Evolutionary conservation across 495 filamentous ascomycete genomes (phyloP).

Genomic region (Parathielavia hyrcaniae): DNA sequence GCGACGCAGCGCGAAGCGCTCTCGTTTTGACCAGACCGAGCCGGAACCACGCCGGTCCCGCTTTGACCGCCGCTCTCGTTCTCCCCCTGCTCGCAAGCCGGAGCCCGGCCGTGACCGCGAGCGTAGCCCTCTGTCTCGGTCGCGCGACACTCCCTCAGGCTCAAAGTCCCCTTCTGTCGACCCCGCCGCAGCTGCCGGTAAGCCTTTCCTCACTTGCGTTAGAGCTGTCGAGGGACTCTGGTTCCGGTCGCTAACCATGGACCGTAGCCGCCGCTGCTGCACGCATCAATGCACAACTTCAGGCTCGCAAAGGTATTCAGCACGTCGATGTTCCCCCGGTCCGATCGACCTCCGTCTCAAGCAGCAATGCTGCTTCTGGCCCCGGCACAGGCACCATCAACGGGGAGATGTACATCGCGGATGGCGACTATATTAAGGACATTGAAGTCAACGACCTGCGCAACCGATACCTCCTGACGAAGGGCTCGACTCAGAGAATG

Average conservation of each 20-base stretch:
- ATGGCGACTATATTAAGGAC: constrained; percentile 95
- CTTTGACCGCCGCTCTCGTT: constrained; percentile 83
- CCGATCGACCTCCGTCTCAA: constrained; percentile 41
- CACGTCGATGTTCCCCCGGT: constrained; percentile 92
- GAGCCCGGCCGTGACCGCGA: constrained; percentile 66
- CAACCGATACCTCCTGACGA: constrained; percentile 95
- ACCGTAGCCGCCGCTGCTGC: constrained; percentile 78
- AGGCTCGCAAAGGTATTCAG: constrained; percentile 88
- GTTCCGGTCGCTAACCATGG: constrained; percentile 21
- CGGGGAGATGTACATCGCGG: constrained; percentile 84
- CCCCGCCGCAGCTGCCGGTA: constrained; percentile 84
- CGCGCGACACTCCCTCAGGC: constrained; percentile 47
- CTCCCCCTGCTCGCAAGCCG: constrained; percentile 56
- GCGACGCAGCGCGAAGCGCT: constrained; percentile 68
- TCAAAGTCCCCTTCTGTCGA: constrained; percentile 48
- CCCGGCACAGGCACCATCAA: constrained; percentile 50
- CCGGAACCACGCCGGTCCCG: constrained; percentile 69
- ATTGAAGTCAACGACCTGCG: constrained; percentile 97
- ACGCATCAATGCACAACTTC: constrained; percentile 85
- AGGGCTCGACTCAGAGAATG: constrained; percentile 97
- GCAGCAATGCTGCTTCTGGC: constrained; percentile 23
- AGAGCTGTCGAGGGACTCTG: not conserved
- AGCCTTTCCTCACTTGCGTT: constrained; percentile 15
- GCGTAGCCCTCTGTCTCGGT: constrained; percentile 67
- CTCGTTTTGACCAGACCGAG: constrained; percentile 85